These are phyloP conservation scores for Aspergillus sparsus DNA, from an alignment of 495 filamentous ascomycete species.

Conservation along the genomic window DNA sequence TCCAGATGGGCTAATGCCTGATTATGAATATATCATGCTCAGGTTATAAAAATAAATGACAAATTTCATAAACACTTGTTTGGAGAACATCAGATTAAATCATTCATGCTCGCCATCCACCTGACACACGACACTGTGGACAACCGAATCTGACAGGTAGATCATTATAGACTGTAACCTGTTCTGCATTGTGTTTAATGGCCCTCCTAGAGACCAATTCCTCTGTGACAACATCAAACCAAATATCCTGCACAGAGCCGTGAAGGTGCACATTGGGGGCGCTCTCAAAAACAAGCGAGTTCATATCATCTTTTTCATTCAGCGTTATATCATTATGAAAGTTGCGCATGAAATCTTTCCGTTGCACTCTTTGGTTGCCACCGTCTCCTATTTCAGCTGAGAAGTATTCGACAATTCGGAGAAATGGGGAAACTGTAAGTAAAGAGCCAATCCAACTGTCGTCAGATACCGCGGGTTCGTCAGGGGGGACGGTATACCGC, in stretches of 20 bases:
- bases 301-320: conserved; percentile 44
- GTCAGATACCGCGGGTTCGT: conserved; percentile 32
- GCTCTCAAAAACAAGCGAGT: conserved; percentile 40
- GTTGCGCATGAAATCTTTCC: conserved; percentile 51
- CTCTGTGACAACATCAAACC: conserved; percentile 43
- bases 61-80: conserved; percentile 12
- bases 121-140: conserved; percentile 30
- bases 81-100: background rate
- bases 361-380: conserved; percentile 43
- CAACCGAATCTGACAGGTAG: conserved; percentile 45
- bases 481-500: conserved; percentile 39
- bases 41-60: conserved; percentile 1
- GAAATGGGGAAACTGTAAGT: conserved; percentile 45
- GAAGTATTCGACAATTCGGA: conserved; percentile 47
- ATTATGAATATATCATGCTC: conserved; percentile 16
- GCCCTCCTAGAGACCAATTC: conserved; percentile 37
- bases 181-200: conserved; percentile 37
- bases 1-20: conserved; percentile 4
- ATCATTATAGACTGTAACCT: conserved; percentile 34
- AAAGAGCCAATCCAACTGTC: conserved; percentile 49
- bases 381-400: conserved; percentile 51
- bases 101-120: conserved; percentile 41
- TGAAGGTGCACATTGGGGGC: conserved; percentile 38
- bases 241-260: conserved; percentile 41
- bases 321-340: conserved; percentile 43